phyloP scores from a whole-genome alignment of 2,329 filamentous ascomycete genomes.

The Ophiocordyceps camponoti-floridani region DNA sequence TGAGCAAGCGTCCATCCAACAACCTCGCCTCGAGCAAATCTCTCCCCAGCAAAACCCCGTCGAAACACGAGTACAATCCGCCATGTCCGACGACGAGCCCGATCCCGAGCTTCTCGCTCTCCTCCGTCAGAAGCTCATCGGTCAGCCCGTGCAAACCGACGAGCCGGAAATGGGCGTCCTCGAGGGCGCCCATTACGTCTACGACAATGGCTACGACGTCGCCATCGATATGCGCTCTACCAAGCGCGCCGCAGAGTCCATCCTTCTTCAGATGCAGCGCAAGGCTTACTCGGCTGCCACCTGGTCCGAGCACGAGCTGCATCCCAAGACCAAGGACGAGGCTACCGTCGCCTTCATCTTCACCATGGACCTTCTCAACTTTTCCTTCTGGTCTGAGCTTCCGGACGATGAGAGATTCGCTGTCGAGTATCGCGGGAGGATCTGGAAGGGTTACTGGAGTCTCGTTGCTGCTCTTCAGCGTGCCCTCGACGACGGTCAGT shows the following conservation, averaged over 20 bases:
- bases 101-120: constrained; percentile 78
- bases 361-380: constrained; percentile 92
- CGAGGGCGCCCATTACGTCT: constrained; percentile 67
- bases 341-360: constrained; percentile 82
- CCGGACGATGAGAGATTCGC: constrained; percentile 58
- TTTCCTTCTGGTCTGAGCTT: constrained; percentile 81
- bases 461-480: constrained; percentile 74
- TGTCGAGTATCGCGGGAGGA: constrained; percentile 62
- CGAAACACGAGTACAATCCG: constrained; percentile 3
- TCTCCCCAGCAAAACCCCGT: too few relatives aligned
- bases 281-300: constrained; percentile 68
- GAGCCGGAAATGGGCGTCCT: constrained; percentile 69
- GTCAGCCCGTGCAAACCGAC: constrained; percentile 32
- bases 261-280: constrained; percentile 67
- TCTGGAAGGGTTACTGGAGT: constrained; percentile 92
- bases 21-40: too few relatives aligned
- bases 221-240: constrained; percentile 69
- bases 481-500: constrained; percentile 63
- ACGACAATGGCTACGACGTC: constrained; percentile 85
- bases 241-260: constrained; percentile 62
- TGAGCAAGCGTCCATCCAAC: too few relatives aligned
- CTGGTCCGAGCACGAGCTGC: constrained; percentile 80
- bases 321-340: constrained; percentile 69
- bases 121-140: constrained; percentile 60
- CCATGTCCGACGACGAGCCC: constrained; percentile 81